phyloP scores from a whole-genome alignment of 768 basidiomycete species.

The Zangia roseola region DNA sequence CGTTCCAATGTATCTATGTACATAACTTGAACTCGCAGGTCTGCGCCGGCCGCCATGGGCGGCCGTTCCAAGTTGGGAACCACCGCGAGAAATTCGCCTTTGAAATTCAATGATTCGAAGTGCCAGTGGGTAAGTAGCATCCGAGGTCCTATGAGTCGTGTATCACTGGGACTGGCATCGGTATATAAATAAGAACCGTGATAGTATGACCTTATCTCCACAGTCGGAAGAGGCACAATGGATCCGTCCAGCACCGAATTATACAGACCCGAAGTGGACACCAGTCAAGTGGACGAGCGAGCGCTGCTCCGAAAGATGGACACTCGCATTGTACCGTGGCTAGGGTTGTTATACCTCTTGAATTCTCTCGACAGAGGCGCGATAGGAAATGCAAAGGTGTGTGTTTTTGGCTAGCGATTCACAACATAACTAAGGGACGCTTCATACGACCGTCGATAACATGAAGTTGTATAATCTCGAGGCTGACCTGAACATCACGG shows the following conservation, averaged over 20 bases:
- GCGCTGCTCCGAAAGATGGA: slow-evolving; percentile 61
- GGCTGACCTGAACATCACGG: slow-evolving; percentile 53
- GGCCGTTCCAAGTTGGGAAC: too few species aligned
- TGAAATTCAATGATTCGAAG: too few species aligned
- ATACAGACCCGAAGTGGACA: slow-evolving; percentile 54
- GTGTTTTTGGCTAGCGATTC: slow-evolving; percentile 4
- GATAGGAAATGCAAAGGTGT: slow-evolving; percentile 74
- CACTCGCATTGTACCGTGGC: slow-evolving; percentile 69
- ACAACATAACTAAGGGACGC: neutral
- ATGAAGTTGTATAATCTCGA: slow-evolving; percentile 58
- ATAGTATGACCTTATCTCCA: too few species aligned
- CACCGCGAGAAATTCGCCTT: too few species aligned
- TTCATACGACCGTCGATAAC: too few species aligned
- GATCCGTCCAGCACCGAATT: slow-evolving; percentile 13
- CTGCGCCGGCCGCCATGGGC: too few species aligned
- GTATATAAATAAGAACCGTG: too few species aligned
- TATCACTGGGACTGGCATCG: too few species aligned
- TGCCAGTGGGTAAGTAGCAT: too few species aligned
- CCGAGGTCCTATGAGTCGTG: too few species aligned
- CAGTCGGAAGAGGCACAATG: neutral
- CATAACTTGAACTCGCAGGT: too few species aligned
- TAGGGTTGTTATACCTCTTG: slow-evolving; percentile 70
- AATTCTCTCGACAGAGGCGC: slow-evolving; percentile 64
- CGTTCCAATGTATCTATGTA: too few species aligned
- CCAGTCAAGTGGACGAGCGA: slow-evolving; percentile 51